Conservation (phyloP, 208 protist genomes). For the Trypanosoma melophagium region DNA sequence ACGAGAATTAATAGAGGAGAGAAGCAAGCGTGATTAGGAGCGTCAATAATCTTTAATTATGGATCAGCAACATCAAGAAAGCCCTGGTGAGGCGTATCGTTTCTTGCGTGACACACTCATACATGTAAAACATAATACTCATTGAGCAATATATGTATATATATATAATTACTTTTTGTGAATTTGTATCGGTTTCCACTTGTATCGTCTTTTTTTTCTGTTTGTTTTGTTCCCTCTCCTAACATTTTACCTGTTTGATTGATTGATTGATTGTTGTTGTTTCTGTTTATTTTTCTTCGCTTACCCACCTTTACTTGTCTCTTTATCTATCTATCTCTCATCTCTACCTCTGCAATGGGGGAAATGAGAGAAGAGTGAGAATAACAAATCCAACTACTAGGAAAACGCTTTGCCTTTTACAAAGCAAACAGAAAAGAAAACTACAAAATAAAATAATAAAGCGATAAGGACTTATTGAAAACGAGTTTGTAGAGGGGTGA, state of each 20-base stretch:
- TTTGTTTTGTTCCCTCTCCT: too few species aligned
- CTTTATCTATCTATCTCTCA: not conserved
- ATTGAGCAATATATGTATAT: too few species aligned
- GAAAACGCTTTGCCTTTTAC: too few species aligned
- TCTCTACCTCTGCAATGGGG: not conserved
- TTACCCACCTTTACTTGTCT: conserved; percentile 1
- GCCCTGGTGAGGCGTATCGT: conserved; percentile 13
- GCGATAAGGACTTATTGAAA: too few species aligned
- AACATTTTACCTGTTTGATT: not conserved
- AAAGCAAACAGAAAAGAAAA: too few species aligned
- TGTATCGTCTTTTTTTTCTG: too few species aligned
- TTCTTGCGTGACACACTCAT: conserved; percentile 20
- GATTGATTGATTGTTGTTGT: conserved; percentile 7
- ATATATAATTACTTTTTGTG: too few species aligned
- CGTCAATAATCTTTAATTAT: not conserved
- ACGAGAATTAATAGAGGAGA: conserved; percentile 1
- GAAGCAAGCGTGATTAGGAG: not conserved
- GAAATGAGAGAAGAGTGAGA: not conserved
- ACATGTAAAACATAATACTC: not conserved
- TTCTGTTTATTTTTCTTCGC: not conserved
- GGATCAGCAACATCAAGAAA: conserved; percentile 3
- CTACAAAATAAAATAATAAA: too few species aligned
- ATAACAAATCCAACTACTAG: too few species aligned
- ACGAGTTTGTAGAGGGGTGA: too few species aligned
- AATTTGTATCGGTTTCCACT: too few species aligned